phyloP scores from a whole-genome alignment of 345 rosid species.

The Nephelium lappaceum region DNA sequence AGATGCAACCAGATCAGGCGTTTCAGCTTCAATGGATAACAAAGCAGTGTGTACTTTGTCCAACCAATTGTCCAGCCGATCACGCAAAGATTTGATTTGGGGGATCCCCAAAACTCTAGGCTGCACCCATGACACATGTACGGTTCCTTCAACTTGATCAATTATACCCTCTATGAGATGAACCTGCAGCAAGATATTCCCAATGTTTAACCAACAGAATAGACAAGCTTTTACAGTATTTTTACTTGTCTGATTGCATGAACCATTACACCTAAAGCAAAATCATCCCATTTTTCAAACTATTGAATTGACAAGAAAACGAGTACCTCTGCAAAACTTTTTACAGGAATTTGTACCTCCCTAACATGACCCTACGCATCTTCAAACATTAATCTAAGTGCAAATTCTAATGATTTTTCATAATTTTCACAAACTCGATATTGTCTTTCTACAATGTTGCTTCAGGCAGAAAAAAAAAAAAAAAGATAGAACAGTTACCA shows the following conservation, averaged over 20 bases:
- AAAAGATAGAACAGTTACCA: background rate
- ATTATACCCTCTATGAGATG: constrained; percentile 95
- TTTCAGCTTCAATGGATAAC: constrained; percentile 93
- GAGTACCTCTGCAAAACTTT: background rate
- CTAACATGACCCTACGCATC: background rate
- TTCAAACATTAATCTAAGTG: background rate
- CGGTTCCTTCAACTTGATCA: constrained; percentile 95
- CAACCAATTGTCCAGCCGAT: constrained; percentile 82
- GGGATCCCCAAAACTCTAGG: constrained; percentile 96
- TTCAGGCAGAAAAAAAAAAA: background rate
- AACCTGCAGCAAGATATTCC: constrained; percentile 53
- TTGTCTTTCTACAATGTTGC: no score
- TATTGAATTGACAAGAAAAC: background rate
- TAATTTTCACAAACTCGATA: no score
- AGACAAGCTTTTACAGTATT: background rate
- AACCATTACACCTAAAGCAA: background rate
- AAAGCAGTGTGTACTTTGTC: constrained; percentile 82
- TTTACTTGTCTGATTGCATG: background rate
- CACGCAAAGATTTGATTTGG: constrained; percentile 86
- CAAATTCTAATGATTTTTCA: background rate
- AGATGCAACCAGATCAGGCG: constrained; percentile 93
- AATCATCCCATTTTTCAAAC: background rate
- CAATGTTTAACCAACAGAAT: background rate
- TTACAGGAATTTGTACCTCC: no score
- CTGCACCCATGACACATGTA: constrained; percentile 96